Evolutionary conservation across 2,329 filamentous ascomycete genomes (phyloP), one percentile per base, ranked within the genome.

Genomic region (Pseudocercospora pini-densiflorae): DNA sequence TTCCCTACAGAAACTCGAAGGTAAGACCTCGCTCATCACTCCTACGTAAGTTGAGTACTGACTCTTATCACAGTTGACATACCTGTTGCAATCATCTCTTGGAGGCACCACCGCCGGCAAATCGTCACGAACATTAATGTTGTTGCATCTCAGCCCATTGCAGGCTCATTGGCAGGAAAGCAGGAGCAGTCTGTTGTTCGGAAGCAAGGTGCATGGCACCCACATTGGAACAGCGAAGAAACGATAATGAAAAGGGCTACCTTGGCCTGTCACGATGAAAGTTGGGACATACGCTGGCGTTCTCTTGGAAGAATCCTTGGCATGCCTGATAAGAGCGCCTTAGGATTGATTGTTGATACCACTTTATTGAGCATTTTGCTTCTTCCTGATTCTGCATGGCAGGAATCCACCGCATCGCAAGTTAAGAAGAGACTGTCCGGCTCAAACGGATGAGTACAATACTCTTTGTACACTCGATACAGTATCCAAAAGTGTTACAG

Each of bases 1-100:
- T 99, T 53, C 95, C 95, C 1, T 99, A 98, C 81, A 86, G 95
- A 62, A 98, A 98, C 81, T 97, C 92, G 73, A 98, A 97, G 85
- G 88, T 90, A 81, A 73, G 82, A 76, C 29, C 19, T 21, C 21
- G n/a, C 5, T 8, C 43, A 10, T 1, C 12, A 12, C 24, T 6
- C 8, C 24, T 16, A 10, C 43, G n/a, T 43, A 21, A 40, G 24
- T 3, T 27, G 19, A 58, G 43, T 36, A 23, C 67, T 73, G 63
- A 71, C 43, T 9, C 27, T 23, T n/a, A 8, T 23, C 21, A n/a
- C 59, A 91, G 87, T 86, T 99, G 71, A 99, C 95, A 8, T 97
- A 97, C 76, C 86, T 99, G 55, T 86, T 99, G 43, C 93, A 98
- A 87, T 96, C 95, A 77, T 97, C 93, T 2, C 84, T 99, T 7